Conservation (phyloP, 2,329 filamentous ascomycete species). For the Blastomyces gilchristii region DNA sequence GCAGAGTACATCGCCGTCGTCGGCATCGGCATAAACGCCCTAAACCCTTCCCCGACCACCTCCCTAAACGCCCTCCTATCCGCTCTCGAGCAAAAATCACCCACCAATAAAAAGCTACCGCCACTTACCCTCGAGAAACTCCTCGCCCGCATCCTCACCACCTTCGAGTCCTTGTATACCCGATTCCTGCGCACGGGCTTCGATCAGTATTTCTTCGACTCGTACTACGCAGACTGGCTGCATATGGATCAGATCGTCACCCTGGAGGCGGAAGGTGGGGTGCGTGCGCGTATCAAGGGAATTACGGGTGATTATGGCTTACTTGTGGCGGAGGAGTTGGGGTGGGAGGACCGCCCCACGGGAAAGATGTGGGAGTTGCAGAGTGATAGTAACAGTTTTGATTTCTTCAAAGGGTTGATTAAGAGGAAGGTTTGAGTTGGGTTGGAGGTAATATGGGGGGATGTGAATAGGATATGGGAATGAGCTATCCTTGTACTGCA, state of each 20-base stretch:
- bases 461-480: not conserved
- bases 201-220: constrained; percentile 56
- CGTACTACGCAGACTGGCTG: constrained; percentile 78
- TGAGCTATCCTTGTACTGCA: not conserved
- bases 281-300: constrained; percentile 65
- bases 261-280: constrained; percentile 69
- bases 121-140: constrained; percentile 67
- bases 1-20: constrained; percentile 75
- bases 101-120: constrained; percentile 32
- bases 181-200: constrained; percentile 69
- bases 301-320: constrained; percentile 90
- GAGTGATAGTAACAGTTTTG: constrained; percentile 96
- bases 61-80: constrained; percentile 64
- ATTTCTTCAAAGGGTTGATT: constrained; percentile 84
- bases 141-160: constrained; percentile 67
- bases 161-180: constrained; percentile 66
- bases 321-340: constrained; percentile 72
- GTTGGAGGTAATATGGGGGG: not conserved
- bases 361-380: constrained; percentile 75
- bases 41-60: constrained; percentile 75
- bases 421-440: constrained; percentile 58
- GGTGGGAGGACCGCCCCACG: constrained; percentile 59
- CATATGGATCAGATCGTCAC: constrained; percentile 67
- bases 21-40: constrained; percentile 77
- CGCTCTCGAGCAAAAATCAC: constrained; percentile 23